phyloP scores from a whole-genome alignment of 768 basidiomycete species.

The Trametes meyenii region DNA sequence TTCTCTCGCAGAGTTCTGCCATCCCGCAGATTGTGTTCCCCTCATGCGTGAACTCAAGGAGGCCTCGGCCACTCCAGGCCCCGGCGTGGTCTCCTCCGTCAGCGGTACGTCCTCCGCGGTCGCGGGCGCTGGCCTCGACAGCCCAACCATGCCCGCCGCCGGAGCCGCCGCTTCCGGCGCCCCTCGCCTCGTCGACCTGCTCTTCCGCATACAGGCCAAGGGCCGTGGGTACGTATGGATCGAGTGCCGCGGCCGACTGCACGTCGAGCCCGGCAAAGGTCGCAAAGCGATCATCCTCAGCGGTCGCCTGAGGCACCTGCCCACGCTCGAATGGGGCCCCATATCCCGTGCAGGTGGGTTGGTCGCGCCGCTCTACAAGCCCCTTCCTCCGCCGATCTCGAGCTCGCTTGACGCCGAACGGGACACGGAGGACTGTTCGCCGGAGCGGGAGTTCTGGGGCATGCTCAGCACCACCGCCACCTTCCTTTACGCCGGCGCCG shows the following conservation, averaged over 20 bases:
- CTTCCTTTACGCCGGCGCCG: conserved; percentile 53
- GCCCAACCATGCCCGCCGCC: conserved; percentile 4
- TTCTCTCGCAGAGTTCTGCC: conserved; percentile 79
- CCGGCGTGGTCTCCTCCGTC: conserved; percentile 25
- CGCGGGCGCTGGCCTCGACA: conserved; percentile 1
- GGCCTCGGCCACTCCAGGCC: conserved; percentile 39
- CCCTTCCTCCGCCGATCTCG: conserved; percentile 7
- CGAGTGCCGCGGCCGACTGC: conserved; percentile 85
- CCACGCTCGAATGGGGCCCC: conserved; percentile 60
- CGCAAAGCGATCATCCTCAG: conserved; percentile 93
- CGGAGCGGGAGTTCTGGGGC: conserved; percentile 56
- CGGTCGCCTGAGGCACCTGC: conserved; percentile 74
- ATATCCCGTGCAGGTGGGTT: conserved; percentile 57
- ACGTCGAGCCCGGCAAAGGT: conserved; percentile 92
- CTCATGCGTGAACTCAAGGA: conserved; percentile 93
- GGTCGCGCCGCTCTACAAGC: conserved; percentile 21
- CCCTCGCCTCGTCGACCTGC: conserved; percentile 73
- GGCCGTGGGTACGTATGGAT: conserved; percentile 78
- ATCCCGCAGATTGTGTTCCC: conserved; percentile 87
- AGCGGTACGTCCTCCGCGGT: conserved; percentile 18
- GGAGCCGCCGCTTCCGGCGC: background rate
- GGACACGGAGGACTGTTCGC: conserved; percentile 33
- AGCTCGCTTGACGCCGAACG: conserved; percentile 11
- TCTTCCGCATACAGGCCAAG: conserved; percentile 83
- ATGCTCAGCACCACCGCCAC: conserved; percentile 48